Evolutionary conservation across 139 green algal genomes (phyloP).

Genomic region (Mychonastes homosphaera): DNA sequence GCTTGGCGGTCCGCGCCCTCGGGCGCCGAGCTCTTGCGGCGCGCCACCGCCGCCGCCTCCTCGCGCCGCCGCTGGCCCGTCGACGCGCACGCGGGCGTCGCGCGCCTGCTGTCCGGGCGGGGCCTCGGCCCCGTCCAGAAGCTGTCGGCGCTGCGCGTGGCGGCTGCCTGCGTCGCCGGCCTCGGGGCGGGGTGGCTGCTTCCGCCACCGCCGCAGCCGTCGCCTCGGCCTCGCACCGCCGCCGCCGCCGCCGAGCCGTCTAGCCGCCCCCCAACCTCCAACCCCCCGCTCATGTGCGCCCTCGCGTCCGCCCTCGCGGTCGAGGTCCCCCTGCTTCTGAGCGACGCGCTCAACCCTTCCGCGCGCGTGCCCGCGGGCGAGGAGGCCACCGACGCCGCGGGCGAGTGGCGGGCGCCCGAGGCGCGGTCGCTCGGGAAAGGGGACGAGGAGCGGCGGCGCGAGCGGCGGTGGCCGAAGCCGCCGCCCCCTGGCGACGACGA

Average conservation of each 20-base stretch:
- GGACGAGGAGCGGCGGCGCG: too few species aligned
- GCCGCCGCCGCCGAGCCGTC: too few species aligned
- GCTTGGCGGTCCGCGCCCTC: background rate
- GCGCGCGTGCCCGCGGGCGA: conserved; percentile 9
- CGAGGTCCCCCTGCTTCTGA: conserved; percentile 18
- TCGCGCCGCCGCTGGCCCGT: conserved; percentile 22
- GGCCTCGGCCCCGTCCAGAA: conserved; percentile 29
- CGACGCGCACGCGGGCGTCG: conserved; percentile 23
- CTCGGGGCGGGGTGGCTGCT: conserved; percentile 41
- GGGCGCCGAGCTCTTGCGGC: background rate
- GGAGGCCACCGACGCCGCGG: too few species aligned
- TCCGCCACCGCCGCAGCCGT: conserved; percentile 3
- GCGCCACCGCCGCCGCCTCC: background rate
- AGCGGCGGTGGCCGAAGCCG: too few species aligned
- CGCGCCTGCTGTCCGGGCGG: conserved; percentile 23
- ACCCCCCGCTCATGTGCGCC: too few species aligned
- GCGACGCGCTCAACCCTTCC: conserved; percentile 13
- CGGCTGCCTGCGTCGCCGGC: conserved; percentile 30
- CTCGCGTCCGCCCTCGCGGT: conserved; percentile 6
- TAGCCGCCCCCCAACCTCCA: too few species aligned
- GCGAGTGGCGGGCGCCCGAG: too few species aligned
- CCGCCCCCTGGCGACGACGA: too few species aligned
- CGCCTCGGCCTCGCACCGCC: too few species aligned
- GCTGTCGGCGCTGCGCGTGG: conserved; percentile 44
- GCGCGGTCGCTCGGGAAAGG: too few species aligned